Conservation (phyloP, 768 basidiomycete genomes). For the Pleurotus citrinopileatus region DNA sequence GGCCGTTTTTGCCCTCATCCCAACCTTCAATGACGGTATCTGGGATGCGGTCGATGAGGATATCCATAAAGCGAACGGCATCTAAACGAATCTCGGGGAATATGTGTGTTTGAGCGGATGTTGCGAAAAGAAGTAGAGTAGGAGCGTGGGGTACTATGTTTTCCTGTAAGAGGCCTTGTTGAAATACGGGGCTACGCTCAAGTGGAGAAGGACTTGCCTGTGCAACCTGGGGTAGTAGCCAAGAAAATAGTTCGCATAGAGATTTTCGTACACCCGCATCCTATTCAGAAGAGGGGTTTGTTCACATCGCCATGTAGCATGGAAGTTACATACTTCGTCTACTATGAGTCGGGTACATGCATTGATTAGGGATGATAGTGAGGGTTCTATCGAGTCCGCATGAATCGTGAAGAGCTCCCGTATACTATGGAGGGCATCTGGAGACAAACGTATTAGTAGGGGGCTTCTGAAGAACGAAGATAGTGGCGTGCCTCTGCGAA, state of each 20-base stretch:
- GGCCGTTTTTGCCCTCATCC: conserved; percentile 46
- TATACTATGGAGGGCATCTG: conserved; percentile 74
- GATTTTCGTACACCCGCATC: conserved; percentile 78
- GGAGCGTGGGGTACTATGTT: conserved; percentile 73
- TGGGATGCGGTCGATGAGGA: conserved; percentile 72
- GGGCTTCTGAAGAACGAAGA: not conserved
- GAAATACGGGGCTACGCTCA: not conserved
- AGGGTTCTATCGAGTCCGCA: conserved; percentile 49
- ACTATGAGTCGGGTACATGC: conserved; percentile 68
- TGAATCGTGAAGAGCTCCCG: conserved; percentile 69
- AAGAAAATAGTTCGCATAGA: conserved; percentile 63
- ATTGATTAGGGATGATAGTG: conserved; percentile 54
- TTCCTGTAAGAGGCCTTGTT: conserved; percentile 40
- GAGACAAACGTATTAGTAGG: not conserved
- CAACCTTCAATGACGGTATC: conserved; percentile 65
- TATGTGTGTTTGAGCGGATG: conserved; percentile 91
- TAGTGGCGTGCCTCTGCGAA: conserved; percentile 58
- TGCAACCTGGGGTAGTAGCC: conserved; percentile 68
- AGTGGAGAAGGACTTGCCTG: conserved; percentile 34
- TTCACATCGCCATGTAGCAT: not conserved
- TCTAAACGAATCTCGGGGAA: conserved; percentile 95
- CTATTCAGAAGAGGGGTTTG: conserved; percentile 35
- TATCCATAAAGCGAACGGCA: conserved; percentile 74
- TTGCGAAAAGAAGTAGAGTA: conserved; percentile 76
- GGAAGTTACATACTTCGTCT: conserved; percentile 63